phyloP scores from a whole-genome alignment of 2,329 filamentous ascomycete species.

The Epichloe brachyelytri region DNA sequence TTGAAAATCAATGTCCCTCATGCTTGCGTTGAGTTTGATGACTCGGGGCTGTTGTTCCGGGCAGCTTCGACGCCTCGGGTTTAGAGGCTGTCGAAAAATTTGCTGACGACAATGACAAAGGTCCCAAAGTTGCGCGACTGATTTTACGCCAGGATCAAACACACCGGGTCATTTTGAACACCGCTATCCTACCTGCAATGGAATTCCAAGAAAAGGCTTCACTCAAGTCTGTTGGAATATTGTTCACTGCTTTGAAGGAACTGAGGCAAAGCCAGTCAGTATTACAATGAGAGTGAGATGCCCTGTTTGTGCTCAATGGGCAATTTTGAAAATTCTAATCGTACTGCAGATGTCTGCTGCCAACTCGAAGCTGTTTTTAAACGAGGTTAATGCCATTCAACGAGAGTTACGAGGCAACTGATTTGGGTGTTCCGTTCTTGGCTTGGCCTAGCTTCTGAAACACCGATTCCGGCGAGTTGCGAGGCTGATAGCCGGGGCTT shows the following conservation, averaged over 20 bases:
- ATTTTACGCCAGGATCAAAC: constrained; percentile 89
- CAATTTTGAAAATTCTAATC: constrained; percentile 1
- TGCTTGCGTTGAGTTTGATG: constrained; percentile 41
- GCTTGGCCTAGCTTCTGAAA: background rate
- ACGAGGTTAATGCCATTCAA: constrained; percentile 36
- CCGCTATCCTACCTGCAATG: constrained; percentile 64
- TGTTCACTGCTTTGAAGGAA: constrained; percentile 50
- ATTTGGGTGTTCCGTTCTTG: background rate
- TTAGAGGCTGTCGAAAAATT: constrained; percentile 32
- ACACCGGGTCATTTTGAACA: constrained; percentile 76
- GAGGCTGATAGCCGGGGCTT: too few species aligned
- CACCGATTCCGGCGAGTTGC: background rate
- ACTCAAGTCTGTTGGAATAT: constrained; percentile 55
- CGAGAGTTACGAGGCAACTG: constrained; percentile 33
- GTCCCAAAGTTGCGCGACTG: constrained; percentile 50
- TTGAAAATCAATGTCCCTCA: constrained; percentile 71
- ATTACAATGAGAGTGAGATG: constrained; percentile 47
- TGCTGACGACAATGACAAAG: constrained; percentile 13
- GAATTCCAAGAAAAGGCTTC: constrained; percentile 65
- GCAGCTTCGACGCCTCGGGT: constrained; percentile 42
- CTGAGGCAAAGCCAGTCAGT: constrained; percentile 39
- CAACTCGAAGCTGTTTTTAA: constrained; percentile 39
- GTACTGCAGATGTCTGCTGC: constrained; percentile 36
- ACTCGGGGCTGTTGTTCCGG: constrained; percentile 34
- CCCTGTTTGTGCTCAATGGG: background rate